Evolutionary conservation across 176 grass and related monocot genomes (phyloP), one percentile per base, ranked within the genome.

Genomic region (Oryza meyeriana): DNA sequence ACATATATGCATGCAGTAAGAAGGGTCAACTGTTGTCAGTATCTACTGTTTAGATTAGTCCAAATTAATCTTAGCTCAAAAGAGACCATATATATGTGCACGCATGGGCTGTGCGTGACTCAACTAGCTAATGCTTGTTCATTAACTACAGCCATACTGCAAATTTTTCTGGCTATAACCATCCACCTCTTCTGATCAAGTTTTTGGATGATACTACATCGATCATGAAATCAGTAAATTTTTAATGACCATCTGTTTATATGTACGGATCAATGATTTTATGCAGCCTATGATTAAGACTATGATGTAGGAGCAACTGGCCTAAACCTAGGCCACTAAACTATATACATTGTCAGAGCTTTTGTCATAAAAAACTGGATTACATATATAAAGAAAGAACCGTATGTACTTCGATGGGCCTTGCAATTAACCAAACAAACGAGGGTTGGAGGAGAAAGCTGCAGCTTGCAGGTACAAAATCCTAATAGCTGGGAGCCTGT

Each of bases 371-470:
- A 57, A 73, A 67, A 24, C 33, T 59, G 34, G 42, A 44, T 66
- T 35, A 27, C 22, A 59, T 40, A 28, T 65, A 58, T 12, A 16
- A 68, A 74, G 44, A 74, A 78, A 61, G 50, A 61, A 74, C 5
- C 74, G 33, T 57, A 69, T 57, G n/a, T 8, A 76, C 58, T 39
- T 80, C 28, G 48, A 75, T 59, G 86, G 81, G 79, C 81, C 66
- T 64, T 44, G 48, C 44, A 79, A 27, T 33, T 32, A 65, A 74
- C 8, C 6, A 45, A 34, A 42, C 40, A 45, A 22, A 6, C 18
- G 22, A 55, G 6, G 48, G 48, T 68, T 75, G 75, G 47, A 88
- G 69, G 24, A 69, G 38, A 80, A 84, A 85, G 87, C 22, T 59
- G 55, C 55, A 25, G 9, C 48, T 12, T 55, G 48, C 18, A 55